Evolutionary conservation across 2,329 filamentous ascomycete genomes (phyloP).

Genomic region (Torrubiella hemipterigena): DNA sequence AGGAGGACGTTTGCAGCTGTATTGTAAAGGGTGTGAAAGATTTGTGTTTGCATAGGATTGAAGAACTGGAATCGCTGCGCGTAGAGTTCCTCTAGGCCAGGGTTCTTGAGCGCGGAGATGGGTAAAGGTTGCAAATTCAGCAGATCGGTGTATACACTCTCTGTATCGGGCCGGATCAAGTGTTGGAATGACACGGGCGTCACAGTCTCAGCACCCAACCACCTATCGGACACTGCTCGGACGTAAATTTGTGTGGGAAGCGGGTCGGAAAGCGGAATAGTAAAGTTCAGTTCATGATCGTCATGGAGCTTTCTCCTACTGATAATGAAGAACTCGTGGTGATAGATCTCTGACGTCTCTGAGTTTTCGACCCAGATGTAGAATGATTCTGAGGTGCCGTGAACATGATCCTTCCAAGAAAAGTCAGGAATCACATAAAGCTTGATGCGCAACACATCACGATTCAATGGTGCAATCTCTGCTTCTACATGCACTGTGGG

Average conservation of each 20-base stretch:
- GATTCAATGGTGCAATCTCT: slow-evolving; percentile 89
- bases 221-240: slow-evolving; percentile 84
- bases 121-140: slow-evolving; percentile 84
- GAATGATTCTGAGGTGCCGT: slow-evolving; percentile 90
- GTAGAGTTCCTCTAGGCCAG: slow-evolving; percentile 78
- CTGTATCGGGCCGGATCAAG: slow-evolving; percentile 90
- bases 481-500: slow-evolving; percentile 84
- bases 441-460: slow-evolving; percentile 86
- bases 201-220: slow-evolving; percentile 93
- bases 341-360: slow-evolving; percentile 93
- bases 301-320: slow-evolving; percentile 83
- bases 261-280: slow-evolving; percentile 87
- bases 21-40: slow-evolving; percentile 94
- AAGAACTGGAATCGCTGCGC: slow-evolving; percentile 85
- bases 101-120: slow-evolving; percentile 77
- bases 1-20: slow-evolving; percentile 85
- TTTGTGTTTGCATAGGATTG: slow-evolving; percentile 98
- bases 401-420: slow-evolving; percentile 83
- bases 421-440: slow-evolving; percentile 84
- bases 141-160: slow-evolving; percentile 92
- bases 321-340: slow-evolving; percentile 93
- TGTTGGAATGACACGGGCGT: slow-evolving; percentile 95
- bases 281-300: slow-evolving; percentile 96
- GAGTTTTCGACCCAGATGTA: slow-evolving; percentile 99
- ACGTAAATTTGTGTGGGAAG: slow-evolving; percentile 94